A percentile compares a stretch with the other conserved stretches of the same genome.
These are phyloP conservation scores for Suillus tomentosus DNA, from an alignment of 768 basidiomycete genomes.

Conservation along the genomic window DNA sequence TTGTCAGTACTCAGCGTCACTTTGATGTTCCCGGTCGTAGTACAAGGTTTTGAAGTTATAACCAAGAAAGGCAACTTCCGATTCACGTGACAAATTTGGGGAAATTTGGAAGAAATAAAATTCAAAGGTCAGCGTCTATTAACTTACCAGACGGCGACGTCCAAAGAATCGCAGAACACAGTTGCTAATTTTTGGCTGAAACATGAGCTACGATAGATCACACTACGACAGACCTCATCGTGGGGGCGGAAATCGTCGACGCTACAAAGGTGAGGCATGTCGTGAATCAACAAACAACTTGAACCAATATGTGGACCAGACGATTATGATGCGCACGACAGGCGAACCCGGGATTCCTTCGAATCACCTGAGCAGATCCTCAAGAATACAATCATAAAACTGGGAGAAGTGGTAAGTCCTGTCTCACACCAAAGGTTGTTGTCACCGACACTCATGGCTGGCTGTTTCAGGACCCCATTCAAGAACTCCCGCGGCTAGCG, in stretches of 20 bases:
- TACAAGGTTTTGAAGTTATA: background rate
- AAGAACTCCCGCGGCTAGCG: constrained; percentile 70
- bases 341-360: constrained; percentile 54
- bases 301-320: constrained; percentile 40
- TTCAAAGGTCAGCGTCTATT: constrained; percentile 4
- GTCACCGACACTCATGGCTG: constrained; percentile 10
- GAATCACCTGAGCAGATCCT: constrained; percentile 78
- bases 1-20: background rate
- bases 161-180: constrained; percentile 14
- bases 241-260: constrained; percentile 47
- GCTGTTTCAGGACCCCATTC: constrained; percentile 58
- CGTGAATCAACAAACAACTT: constrained; percentile 1
- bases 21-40: background rate
- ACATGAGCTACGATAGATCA: constrained; percentile 62
- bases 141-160: constrained; percentile 12
- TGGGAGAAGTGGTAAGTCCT: constrained; percentile 78
- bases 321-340: constrained; percentile 62
- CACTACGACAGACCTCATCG: constrained; percentile 52
- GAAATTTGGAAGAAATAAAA: constrained; percentile 5
- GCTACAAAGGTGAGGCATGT: constrained; percentile 51
- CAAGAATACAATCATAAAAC: constrained; percentile 63
- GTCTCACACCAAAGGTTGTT: background rate
- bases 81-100: background rate
- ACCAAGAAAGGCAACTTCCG: constrained; percentile 4
- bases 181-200: constrained; percentile 14